These are phyloP conservation scores for Neurospora sp. DNA, from an alignment of 495 filamentous ascomycete species.

Conservation along the genomic window DNA sequence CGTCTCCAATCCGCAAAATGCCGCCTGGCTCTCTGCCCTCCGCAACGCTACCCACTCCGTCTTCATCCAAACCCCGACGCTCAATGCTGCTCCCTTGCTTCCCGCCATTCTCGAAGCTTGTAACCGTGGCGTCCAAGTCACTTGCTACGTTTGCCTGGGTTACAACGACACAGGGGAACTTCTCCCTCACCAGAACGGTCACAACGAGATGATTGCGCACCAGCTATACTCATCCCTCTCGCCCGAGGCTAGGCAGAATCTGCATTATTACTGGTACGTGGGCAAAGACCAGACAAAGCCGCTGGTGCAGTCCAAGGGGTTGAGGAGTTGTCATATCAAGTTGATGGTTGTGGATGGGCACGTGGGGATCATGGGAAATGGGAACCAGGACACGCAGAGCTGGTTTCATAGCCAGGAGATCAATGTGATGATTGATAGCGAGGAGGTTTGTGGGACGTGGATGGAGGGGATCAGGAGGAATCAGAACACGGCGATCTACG, in stretches of 20 bases:
- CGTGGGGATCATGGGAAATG: conserved; percentile 61
- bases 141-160: conserved; percentile 61
- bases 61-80: conserved; percentile 66
- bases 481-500: conserved; percentile 61
- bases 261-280: conserved; percentile 58
- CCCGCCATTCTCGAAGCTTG: conserved; percentile 52
- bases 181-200: conserved; percentile 63
- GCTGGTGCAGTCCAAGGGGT: conserved; percentile 50
- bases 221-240: conserved; percentile 45
- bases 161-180: conserved; percentile 74
- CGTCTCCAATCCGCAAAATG: conserved; percentile 58
- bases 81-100: conserved; percentile 60
- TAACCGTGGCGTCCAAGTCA: conserved; percentile 54
- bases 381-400: conserved; percentile 74
- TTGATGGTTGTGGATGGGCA: conserved; percentile 61
- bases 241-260: conserved; percentile 30
- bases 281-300: conserved; percentile 61
- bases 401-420: conserved; percentile 71
- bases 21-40: conserved; percentile 57
- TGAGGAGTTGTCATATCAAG: conserved; percentile 64
- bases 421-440: conserved; percentile 61
- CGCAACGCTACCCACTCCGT: conserved; percentile 49
- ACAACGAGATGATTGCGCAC: conserved; percentile 59
- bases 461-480: conserved; percentile 50
- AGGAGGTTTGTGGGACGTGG: conserved; percentile 50